Percentiles rank a stretch among this genome's conserved stretches.
Conservation (phyloP, 805 yeast genomes). For the Spathaspora arborariae region DNA sequence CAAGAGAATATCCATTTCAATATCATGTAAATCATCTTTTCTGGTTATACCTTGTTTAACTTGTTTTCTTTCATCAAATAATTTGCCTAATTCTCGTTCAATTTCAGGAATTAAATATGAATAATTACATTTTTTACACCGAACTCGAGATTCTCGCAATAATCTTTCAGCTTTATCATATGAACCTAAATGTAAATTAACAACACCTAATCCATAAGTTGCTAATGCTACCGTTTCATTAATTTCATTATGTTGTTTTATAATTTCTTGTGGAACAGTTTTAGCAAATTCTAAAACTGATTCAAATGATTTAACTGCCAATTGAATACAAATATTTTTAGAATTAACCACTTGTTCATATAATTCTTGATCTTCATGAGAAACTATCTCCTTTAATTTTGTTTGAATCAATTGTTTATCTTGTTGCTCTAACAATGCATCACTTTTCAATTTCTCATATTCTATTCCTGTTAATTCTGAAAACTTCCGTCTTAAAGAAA, state of each 20-base stretch:
- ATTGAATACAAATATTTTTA: slow-evolving; percentile 22
- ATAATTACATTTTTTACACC: slow-evolving; percentile 67
- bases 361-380: slow-evolving; percentile 19
- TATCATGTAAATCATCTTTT: slow-evolving; percentile 10
- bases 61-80: slow-evolving; percentile 34
- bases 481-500: slow-evolving; percentile 20
- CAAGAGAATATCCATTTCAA: slow-evolving; percentile 24
- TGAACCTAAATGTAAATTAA: slow-evolving; percentile 57
- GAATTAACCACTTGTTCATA: slow-evolving; percentile 16
- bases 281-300: slow-evolving; percentile 32
- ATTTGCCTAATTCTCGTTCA: slow-evolving; percentile 60
- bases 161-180: slow-evolving; percentile 55
- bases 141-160: slow-evolving; percentile 63
- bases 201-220: slow-evolving; percentile 81
- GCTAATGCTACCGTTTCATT: slow-evolving; percentile 75
- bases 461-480: slow-evolving; percentile 24
- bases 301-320: slow-evolving; percentile 32
- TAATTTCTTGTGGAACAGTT: slow-evolving; percentile 23
- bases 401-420: slow-evolving; percentile 1
- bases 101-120: slow-evolving; percentile 59
- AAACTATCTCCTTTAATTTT: slow-evolving; percentile 1
- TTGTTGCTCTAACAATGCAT: slow-evolving; percentile 7
- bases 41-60: slow-evolving; percentile 7
- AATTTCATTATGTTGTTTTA: slow-evolving; percentile 23
- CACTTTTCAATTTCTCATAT: slow-evolving; percentile 13